Evolutionary conservation across 225 moss, liverwort and hornwort species (phyloP), one percentile per base, ranked within the genome.

Genomic region (Sphagnum contortum): DNA sequence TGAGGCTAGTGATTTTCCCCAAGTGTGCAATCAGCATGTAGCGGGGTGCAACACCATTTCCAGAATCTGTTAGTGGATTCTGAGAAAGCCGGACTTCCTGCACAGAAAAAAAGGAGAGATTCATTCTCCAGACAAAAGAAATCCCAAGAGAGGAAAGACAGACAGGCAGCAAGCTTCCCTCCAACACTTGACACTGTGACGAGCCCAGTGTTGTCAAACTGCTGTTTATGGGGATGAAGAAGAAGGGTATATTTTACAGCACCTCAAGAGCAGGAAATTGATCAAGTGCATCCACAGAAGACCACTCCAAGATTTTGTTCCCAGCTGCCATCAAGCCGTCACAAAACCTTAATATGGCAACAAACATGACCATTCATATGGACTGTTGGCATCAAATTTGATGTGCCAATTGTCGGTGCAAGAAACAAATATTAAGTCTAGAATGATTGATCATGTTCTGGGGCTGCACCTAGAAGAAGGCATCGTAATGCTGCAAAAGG

Each of bases 21-120:
- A 98, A 78, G 54, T 87, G 91, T 65, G 98, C 98, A 65, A 98
- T 76, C 48, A 98, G 85, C 82, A 98, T 84, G 64, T 87, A 93
- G 44, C 98, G 85, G 12, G 77, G 59, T 67, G 93, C 81, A 57
- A 66, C 45, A 55, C 86, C 81, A 61, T 60, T 68, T 11, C 69
- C 73, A n/a, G 75, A 44, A 68, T 76, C 87, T 12, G 83, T 87
- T 54, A 98, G 77, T 52, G 86, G 87, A 71, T 98, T 98, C 57
- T 91, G 91, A 65, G 98, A 88, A 48, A 98, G 66, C 50, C 98
- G 87, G 62, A 91, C 73, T 60, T 93, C 98, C 92, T 98, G 80
- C 74, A 72, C 60, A 53, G 8, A 66, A 48, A 63, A 6, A 9
- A 63, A 12, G 49, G 47, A 60, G 71, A 10, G 54, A 52, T 52